Evolutionary conservation across 1,284 basidiomycete genomes (phyloP).

Genomic region (Xerocomus tenax): DNA sequence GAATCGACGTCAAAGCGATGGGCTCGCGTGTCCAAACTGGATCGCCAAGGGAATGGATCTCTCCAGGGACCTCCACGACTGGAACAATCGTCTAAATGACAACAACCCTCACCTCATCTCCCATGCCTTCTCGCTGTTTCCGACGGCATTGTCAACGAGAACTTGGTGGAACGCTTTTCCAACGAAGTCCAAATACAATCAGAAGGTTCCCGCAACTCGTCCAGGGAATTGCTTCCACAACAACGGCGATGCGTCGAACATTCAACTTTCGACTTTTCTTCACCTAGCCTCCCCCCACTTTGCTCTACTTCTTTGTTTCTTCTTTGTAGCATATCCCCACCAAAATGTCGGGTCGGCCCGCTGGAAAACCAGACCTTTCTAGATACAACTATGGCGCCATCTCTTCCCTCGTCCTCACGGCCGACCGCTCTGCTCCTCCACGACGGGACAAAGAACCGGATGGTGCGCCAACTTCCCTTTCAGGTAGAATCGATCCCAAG

Average conservation of each 20-base stretch:
- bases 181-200: neutral
- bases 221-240: conserved; percentile 1
- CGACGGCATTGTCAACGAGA: too few species aligned
- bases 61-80: too few species aligned
- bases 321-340: conserved; percentile 8
- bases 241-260: conserved; percentile 13
- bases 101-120: too few species aligned
- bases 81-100: too few species aligned
- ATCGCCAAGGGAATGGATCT: too few species aligned
- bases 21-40: too few species aligned
- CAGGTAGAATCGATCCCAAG: conserved; percentile 81
- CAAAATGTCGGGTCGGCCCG: conserved; percentile 37
- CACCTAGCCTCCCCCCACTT: neutral
- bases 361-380: conserved; percentile 67
- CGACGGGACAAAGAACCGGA: conserved; percentile 90
- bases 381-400: conserved; percentile 88
- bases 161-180: too few species aligned
- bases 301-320: neutral
- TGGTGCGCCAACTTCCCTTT: conserved; percentile 88
- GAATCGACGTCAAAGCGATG: too few species aligned
- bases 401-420: conserved; percentile 78
- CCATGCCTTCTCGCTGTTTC: too few species aligned
- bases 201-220: conserved; percentile 2
- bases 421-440: conserved; percentile 66
- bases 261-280: neutral